Evolutionary conservation across 140 eudicot species (phyloP), one percentile per base, ranked within the genome.

Genomic region (Erigeron philadelphicus): DNA sequence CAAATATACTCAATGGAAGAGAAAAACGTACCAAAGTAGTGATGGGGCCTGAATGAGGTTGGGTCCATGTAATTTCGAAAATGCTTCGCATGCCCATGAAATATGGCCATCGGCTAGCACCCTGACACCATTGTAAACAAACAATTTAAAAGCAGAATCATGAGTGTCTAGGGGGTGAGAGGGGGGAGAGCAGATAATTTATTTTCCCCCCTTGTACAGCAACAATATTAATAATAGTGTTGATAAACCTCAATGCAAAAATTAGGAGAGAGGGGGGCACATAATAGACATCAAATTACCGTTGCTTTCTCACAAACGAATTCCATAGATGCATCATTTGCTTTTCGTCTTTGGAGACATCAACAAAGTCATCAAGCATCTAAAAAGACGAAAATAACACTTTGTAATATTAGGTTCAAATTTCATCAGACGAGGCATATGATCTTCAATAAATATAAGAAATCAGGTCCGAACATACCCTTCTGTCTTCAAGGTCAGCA

Each of bases 361-460:
- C 99, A 72, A 93, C 90, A 81, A 93, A 93, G 81, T 93, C 99
- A 69, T 93, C 99, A 47, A 93, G 91, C 99, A 93, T 89, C 99
- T 93, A 84, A 73, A 71, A 12, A 56, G 38, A 46, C 47, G 66
- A 17, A 38, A 64, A 73, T 40, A 41, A 11, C 17, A 1, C 42
- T 63, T 73, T 23, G 64, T 49, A 53, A 10, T 15, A n/a, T 64
- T 31, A 15, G 60, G 31, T 31, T 58, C 7, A 10, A 23, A 38
- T 59, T 60, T 25, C 17, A 45, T 19, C 15, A 13, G 16, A 70
- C 55, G 15, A 5, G 59, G 59, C 38, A 54, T 50, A 35, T 50
- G 61, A 67, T 31, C 47, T 68, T 68, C 38, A 68, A 41, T 50
- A 40, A 70, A 2, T 9, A n/a, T 43, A 5, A 35, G 45, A 9